Evolutionary conservation across 345 rosid species (phyloP), one percentile per base, ranked within the genome.

Genomic region (Conringia planisiliqua): DNA sequence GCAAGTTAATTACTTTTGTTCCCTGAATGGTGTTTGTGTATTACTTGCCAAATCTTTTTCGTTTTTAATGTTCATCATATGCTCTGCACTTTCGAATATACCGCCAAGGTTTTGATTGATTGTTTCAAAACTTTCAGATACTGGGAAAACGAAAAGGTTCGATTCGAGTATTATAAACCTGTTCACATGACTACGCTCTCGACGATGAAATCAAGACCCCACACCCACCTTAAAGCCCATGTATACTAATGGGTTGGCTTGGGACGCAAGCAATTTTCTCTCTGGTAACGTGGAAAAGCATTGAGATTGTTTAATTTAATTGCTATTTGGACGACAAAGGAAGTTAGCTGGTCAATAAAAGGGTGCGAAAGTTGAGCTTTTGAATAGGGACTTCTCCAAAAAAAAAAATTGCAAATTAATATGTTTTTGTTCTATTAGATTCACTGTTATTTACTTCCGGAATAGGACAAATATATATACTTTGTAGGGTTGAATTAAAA

Each of bases 71-170:
- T 48, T 48, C 13, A 47, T 9, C 52, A 48, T 20, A 8, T 20
- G 22, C 26, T 47, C 13, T 48, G 5, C 26, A 47, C 12, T 47
- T 44, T 44, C 5, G 9, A 44, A 46, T 46, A 46, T 47, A 44
- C 8, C 43, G 43, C 43, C 43, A 39, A 10, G 59, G 59, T 13
- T 29, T 32, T 35, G 64, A 30, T 59, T 36, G 26, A 29, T 55
- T 14, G 20, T 91, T 43, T 14, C 2, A 43, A n/a, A 14, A 5
- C 30, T 95, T 85, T 4, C 87, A 0, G 86, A 48, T 89, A 85
- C 66, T 93, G 98, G 97, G 91, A 93, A 83, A 78, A 87, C 7
- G 96, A 86, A 84, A 93, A 88, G 80, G 94, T 91, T 26, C 83
- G 85, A 68, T 82, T 91, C 32, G 91, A 89, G 26, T n/a, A 44